Base-by-base conservation (phyloP, 371 early-diverging fungal species). In the Mortierella sp. region DNA sequence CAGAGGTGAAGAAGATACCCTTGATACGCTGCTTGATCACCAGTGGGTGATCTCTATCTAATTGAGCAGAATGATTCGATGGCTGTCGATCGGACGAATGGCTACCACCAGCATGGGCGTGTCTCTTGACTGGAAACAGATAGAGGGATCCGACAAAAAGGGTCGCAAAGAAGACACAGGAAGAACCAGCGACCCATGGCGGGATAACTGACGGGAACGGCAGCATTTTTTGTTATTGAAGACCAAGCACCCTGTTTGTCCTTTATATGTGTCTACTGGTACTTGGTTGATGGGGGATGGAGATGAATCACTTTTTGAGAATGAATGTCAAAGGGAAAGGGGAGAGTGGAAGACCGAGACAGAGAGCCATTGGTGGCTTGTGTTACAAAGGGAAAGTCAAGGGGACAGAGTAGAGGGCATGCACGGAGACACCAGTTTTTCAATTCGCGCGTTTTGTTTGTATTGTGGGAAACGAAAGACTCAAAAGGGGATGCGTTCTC, bases 11-110 rank as follows among this genome's bases (percentile, higher is more conserved):
- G 0, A 70, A 5, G 65, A 81, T 71, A 14, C 82, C 82, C 45
- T 81, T 81, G 64, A 74, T 40, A 14, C 82, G 66, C 43, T 73
- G 82, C 19, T 70, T 34, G 45, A 81, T 77, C 58, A 81, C 82
- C 26, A 81, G 61, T 1, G 82, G 82, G 16, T 81, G 82, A 40
- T 81, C 65, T 40, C 77, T 41, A 40, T 77, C 71, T 26, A 81
- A 31, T 4, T 53, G 34, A 26, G 9, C 9, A 14, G 24, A 14
- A 37, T 45, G 16, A 24, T 19, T 41, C 29, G n/a, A n/a, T n/a
- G n/a, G n/a, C n/a, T n/a, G 2, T 26, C 29, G 64, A 37, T 24
- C 4, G 19, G 65, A 41, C 29, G 13, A 24, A 40, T 44, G 39
- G 40, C 13, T 53, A 37, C 58, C 41, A 37, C 58, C 41, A 14